phyloP scores from a whole-genome alignment of 1,284 basidiomycete genomes.

The Puccinia horiana region DNA sequence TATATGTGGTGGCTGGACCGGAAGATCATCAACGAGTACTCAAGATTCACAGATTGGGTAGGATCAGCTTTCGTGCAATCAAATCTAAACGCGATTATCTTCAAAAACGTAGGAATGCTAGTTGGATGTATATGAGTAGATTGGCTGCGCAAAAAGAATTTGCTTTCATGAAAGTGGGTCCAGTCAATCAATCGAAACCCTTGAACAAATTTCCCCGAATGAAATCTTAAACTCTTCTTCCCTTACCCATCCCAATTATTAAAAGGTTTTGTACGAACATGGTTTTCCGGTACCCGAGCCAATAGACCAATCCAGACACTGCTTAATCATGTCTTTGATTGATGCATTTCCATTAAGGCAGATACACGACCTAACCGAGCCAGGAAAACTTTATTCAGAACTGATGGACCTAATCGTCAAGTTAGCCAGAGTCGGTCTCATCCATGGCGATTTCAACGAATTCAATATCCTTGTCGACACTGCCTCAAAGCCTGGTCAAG shows the following conservation, averaged over 20 bases:
- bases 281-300: slow-evolving; percentile 90
- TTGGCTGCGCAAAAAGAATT: slow-evolving; percentile 95
- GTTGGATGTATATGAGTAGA: slow-evolving; percentile 99
- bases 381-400: slow-evolving; percentile 83
- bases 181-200: too few relatives aligned
- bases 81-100: slow-evolving; percentile 97
- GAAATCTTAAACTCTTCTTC: too few relatives aligned
- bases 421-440: slow-evolving; percentile 86
- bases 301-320: slow-evolving; percentile 91
- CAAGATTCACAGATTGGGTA: slow-evolving; percentile 83
- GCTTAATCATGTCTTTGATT: slow-evolving; percentile 91
- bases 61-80: slow-evolving; percentile 93
- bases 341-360: slow-evolving; percentile 97
- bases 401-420: slow-evolving; percentile 96
- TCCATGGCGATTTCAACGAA: slow-evolving; percentile 99
- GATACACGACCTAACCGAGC: slow-evolving; percentile 76
- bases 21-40: slow-evolving; percentile 82
- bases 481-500: slow-evolving; percentile 62
- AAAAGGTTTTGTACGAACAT: slow-evolving; percentile 92
- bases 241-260: too few relatives aligned
- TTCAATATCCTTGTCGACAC: slow-evolving; percentile 88
- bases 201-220: too few relatives aligned
- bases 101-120: slow-evolving; percentile 89
- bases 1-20: slow-evolving; percentile 84
- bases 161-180: slow-evolving; percentile 89